Percentiles rank a stretch among this genome's conserved stretches.
Evolutionary conservation across 2,329 filamentous ascomycete genomes (phyloP).

Genomic region (Nemania sp.): DNA sequence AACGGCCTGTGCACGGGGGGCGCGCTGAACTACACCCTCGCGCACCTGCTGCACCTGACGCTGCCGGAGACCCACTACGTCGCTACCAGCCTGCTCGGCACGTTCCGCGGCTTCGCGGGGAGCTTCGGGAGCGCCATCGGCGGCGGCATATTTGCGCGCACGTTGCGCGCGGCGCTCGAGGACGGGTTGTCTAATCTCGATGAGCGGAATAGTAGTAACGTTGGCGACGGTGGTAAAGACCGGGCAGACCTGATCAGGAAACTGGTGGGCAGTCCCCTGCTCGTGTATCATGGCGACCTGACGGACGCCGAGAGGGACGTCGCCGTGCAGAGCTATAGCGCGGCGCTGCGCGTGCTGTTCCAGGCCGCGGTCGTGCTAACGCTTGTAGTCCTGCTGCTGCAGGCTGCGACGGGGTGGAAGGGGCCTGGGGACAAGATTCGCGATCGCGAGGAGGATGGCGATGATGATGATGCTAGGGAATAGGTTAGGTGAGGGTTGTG

Average conservation of each 20-base stretch:
- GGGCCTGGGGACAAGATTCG: conserved; percentile 50
- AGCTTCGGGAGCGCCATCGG: conserved; percentile 80
- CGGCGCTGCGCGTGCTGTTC: conserved; percentile 51
- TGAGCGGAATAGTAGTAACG: no score
- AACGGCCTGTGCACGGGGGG: conserved; percentile 77
- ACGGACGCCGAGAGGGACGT: conserved; percentile 46
- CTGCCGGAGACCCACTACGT: conserved; percentile 70
- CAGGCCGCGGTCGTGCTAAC: conserved; percentile 50
- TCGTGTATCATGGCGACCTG: conserved; percentile 51
- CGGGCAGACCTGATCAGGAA: conserved; percentile 48
- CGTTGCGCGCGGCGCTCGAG: conserved; percentile 59
- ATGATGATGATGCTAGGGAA: no score
- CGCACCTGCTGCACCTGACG: conserved; percentile 76
- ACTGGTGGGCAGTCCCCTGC: conserved; percentile 55
- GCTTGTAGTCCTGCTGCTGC: conserved; percentile 49
- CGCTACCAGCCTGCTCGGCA: conserved; percentile 73
- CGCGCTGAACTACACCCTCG: conserved; percentile 77
- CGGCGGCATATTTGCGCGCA: conserved; percentile 72
- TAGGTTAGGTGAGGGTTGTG: not conserved
- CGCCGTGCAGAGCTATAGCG: conserved; percentile 53
- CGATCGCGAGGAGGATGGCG: conserved; percentile 51
- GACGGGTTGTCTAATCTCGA: conserved; percentile 58
- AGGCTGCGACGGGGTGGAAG: conserved; percentile 57
- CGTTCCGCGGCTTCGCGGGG: conserved; percentile 80
- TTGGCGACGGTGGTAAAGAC: conserved; percentile 39